Evolutionary conservation across 78 protist genomes (phyloP).

Genomic region (Pelomyxa schiedti): DNA sequence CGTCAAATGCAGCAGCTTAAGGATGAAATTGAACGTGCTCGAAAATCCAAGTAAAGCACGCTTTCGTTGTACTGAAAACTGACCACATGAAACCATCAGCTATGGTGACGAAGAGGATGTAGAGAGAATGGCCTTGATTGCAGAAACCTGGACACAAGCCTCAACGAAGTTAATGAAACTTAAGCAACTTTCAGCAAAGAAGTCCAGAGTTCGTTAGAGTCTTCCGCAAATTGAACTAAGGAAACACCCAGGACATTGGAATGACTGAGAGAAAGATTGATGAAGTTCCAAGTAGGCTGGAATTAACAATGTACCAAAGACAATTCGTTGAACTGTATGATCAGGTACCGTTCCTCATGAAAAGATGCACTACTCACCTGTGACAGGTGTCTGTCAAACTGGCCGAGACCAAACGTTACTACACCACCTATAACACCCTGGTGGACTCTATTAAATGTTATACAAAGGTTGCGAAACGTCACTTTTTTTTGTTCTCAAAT

Average conservation of each 20-base stretch:
- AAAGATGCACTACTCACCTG: background rate
- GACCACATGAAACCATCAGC: no score
- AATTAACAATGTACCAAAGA: constrained; percentile 81
- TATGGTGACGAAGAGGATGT: constrained; percentile 13
- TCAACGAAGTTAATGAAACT: constrained; percentile 17
- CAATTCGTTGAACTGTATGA: constrained; percentile 82
- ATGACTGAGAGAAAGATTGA: constrained; percentile 60
- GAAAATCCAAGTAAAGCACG: background rate
- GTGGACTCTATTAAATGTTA: constrained; percentile 23
- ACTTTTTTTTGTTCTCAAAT: no score
- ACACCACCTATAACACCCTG: constrained; percentile 60
- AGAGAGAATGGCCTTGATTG: constrained; percentile 26
- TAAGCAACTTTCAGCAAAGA: constrained; percentile 19
- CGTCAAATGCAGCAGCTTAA: constrained; percentile 29
- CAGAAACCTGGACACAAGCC: constrained; percentile 35
- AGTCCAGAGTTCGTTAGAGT: constrained; percentile 14
- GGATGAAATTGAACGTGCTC: constrained; percentile 15
- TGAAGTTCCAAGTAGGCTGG: constrained; percentile 79
- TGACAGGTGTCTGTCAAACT: constrained; percentile 51
- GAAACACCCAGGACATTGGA: constrained; percentile 26
- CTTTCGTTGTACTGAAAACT: no score
- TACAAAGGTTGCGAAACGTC: no score
- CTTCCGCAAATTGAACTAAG: background rate
- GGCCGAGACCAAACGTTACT: constrained; percentile 74
- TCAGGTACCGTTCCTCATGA: no score